Base-by-base conservation (phyloP, 2,329 filamentous ascomycete species). In the Arthrobotrys entomopaga region DNA sequence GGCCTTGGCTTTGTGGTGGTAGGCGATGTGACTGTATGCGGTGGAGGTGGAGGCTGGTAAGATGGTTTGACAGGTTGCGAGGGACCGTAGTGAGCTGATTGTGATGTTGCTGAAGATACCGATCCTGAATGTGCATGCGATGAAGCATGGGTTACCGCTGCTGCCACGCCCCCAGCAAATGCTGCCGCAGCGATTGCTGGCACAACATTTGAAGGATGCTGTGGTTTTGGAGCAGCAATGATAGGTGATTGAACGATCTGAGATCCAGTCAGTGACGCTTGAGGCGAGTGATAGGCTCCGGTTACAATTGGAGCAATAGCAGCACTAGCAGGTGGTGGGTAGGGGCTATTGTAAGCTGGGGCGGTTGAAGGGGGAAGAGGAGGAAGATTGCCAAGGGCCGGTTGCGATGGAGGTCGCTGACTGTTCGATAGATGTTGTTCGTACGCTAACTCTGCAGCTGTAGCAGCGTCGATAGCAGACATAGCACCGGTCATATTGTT, bases 371-470 rank as follows among this genome's bases (percentile, higher is more conserved):
- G 70, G 11, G 70, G 70, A 2, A 66, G 42, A 15, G 61, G 61
- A 20, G 70, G 70, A 63, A 67, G 70, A 40, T 58, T 74, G 1
- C 42, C 7, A 11, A 66, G 40, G 16, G 61, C 60, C 20, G 49
- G 6, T 19, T 65, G 61, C 13, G 70, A 66, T 50, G 70, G 34
- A 52, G 70, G 61, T 13, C 57, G 70, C 43, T 73, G 61, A 11
- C 19, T 61, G 19, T 66, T 74, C 7, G 40, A 24, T 29, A 74
- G 70, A 19, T 60, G 58, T 15, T 74, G 70, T 7, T 74, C 70
- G 26, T 72, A 72, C 38, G 67, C 67, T 53, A 72, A 58, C 38
- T 72, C 70, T 7, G 63, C 61, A 49, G 64, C 63, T n/a, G 70
- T 74, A 24, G 61, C 70, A 6, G 61, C 70, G 48, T 66, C 70